phyloP scores from a whole-genome alignment of 1,139 yeast genomes.

The Oligophagozyma castellii region DNA sequence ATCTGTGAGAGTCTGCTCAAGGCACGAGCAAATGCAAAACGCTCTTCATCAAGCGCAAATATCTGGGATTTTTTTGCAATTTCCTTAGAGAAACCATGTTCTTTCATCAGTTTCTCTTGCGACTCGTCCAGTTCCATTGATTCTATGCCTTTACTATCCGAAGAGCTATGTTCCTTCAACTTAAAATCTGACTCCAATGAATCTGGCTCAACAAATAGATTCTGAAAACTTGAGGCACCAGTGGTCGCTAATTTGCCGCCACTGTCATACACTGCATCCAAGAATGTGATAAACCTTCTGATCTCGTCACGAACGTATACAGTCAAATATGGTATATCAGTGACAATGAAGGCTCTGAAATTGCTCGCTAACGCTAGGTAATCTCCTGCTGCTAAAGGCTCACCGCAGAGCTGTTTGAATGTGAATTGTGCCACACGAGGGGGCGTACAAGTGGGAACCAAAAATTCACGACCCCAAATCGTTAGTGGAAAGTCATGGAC shows the following conservation, averaged over 20 bases:
- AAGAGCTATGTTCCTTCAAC: slow-evolving; percentile 15
- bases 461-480: slow-evolving; percentile 82
- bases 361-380: slow-evolving; percentile 71
- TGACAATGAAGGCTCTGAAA: slow-evolving; percentile 65
- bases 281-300: slow-evolving; percentile 79
- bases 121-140: slow-evolving; percentile 3
- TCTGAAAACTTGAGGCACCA: slow-evolving; percentile 71
- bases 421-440: slow-evolving; percentile 82
- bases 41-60: slow-evolving; percentile 85
- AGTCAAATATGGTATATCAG: slow-evolving; percentile 82
- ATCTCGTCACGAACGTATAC: slow-evolving; percentile 70
- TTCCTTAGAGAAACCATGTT: slow-evolving; percentile 63
- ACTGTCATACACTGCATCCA: slow-evolving; percentile 90
- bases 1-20: slow-evolving; percentile 80
- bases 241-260: slow-evolving; percentile 83
- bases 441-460: slow-evolving; percentile 63
- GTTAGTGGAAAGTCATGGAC: slow-evolving; percentile 13
- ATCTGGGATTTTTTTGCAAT: slow-evolving; percentile 66
- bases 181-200: slow-evolving; percentile 45
- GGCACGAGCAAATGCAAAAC: slow-evolving; percentile 94
- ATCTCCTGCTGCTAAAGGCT: slow-evolving; percentile 90
- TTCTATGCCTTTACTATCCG: slow-evolving; percentile 1
- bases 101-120: slow-evolving; percentile 36
- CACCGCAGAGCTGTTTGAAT: slow-evolving; percentile 73
- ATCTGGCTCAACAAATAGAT: slow-evolving; percentile 76